Evolutionary conservation across 2,329 filamentous ascomycete species (phyloP).

Genomic region (Amphichorda felina): DNA sequence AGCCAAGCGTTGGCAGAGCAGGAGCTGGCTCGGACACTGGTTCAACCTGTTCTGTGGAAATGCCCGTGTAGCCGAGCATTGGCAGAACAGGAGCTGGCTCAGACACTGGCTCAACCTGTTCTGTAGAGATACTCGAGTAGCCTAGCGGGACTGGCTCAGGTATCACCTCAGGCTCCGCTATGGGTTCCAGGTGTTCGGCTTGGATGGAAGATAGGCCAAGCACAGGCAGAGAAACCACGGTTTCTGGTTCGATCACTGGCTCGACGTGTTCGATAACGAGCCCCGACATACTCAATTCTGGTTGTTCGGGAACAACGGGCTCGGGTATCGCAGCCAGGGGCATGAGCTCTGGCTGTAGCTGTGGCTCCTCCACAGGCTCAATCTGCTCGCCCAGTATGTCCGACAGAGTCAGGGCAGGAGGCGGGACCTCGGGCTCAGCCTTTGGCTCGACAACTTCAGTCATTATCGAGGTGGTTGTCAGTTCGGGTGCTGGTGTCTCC

Average conservation of each 20-base stretch:
- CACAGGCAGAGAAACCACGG: not conserved
- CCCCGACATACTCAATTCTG: slow-evolving; percentile 15
- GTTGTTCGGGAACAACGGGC: slow-evolving; percentile 5
- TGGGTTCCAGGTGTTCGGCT: slow-evolving; percentile 16
- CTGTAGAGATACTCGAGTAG: slow-evolving; percentile 7
- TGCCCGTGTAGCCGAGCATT: slow-evolving; percentile 21
- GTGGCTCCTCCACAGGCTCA: slow-evolving; percentile 11
- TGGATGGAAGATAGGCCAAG: slow-evolving; percentile 8
- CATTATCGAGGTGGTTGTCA: slow-evolving; percentile 16
- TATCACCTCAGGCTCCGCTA: slow-evolving; percentile 7
- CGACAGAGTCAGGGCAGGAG: slow-evolving; percentile 14
- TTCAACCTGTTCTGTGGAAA: slow-evolving; percentile 22
- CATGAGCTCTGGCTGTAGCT: slow-evolving; percentile 1
- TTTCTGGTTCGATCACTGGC: slow-evolving; percentile 14
- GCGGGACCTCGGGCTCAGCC: slow-evolving; percentile 8
- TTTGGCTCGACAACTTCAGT: slow-evolving; percentile 17
- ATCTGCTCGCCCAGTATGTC: slow-evolving; percentile 14
- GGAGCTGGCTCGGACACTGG: slow-evolving; percentile 11
- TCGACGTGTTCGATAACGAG: slow-evolving; percentile 23
- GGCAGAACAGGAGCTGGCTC: slow-evolving; percentile 9
- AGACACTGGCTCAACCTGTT: slow-evolving; percentile 10
- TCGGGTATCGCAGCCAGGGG: slow-evolving; percentile 2
- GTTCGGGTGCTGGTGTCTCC: slow-evolving; percentile 11
- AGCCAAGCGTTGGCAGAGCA: slow-evolving; percentile 7
- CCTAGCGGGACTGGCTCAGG: slow-evolving; percentile 6